A percentile compares a stretch with the other conserved stretches of the same genome.
These are phyloP conservation scores for Cyclotella distinguenda DNA, from an alignment of 108 stramenopile genomes.

Conservation along the genomic window DNA sequence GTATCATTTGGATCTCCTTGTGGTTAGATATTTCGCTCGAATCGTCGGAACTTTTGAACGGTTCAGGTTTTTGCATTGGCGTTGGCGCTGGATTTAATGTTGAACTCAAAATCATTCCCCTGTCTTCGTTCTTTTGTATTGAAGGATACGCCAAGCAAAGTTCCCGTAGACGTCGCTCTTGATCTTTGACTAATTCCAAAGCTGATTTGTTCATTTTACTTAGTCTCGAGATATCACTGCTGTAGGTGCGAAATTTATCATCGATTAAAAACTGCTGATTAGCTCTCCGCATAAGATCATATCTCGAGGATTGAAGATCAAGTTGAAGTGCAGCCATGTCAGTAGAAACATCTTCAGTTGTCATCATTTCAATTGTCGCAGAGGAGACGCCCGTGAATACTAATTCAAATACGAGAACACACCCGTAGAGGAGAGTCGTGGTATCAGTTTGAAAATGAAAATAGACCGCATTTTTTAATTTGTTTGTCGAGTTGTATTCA, in stretches of 20 bases:
- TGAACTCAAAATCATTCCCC: not conserved
- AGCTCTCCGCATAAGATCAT: conserved; percentile 14
- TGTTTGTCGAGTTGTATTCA: no score
- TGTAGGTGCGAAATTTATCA: not conserved
- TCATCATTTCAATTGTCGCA: no score
- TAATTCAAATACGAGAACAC: no score
- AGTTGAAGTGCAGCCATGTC: no score
- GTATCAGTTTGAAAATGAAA: no score
- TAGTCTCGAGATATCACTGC: conserved; percentile 4
- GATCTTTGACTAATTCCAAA: conserved; percentile 12
- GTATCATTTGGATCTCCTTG: not conserved
- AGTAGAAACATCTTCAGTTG: no score
- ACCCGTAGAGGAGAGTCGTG: no score
- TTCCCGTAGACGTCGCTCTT: conserved; percentile 20
- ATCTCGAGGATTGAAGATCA: conserved; percentile 6
- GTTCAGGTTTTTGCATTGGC: not conserved
- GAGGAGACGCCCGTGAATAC: no score
- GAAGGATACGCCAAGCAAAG: not conserved
- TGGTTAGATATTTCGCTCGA: not conserved
- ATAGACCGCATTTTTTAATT: no score
- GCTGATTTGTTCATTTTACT: conserved; percentile 12
- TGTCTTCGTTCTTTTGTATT: not conserved
- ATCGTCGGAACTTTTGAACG: no score
- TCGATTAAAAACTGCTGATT: conserved; percentile 19
- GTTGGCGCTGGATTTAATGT: not conserved